Base-by-base conservation (phyloP, 2,329 filamentous ascomycete species). In the Ceratocystis colombiana region DNA sequence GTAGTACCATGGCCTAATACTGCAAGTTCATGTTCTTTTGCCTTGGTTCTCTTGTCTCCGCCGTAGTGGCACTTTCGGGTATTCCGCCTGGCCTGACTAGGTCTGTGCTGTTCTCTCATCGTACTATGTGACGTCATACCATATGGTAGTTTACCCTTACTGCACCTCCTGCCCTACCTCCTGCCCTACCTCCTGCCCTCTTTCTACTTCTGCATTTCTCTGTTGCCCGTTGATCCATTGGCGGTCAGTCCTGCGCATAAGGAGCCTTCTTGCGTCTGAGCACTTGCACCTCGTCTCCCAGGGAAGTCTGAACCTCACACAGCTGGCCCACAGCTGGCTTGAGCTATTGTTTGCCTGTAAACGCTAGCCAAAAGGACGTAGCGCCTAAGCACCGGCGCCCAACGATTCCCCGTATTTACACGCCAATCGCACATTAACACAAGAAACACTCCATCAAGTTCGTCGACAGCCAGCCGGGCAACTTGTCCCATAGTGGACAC, bases 401-500 rank as follows among this genome's bases (percentile, higher is more conserved):
- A 89, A 72, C 84, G 88, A 44, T 77, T 77, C 0, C 88, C 88
- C n/a, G 73, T 69, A 72, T 92, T 88, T 5, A 91, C 86, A 66
- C 88, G 80, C 22, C 88, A 79, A 74, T 90, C 86, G 64, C 79
- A 81, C 80, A 85, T 85, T 71, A 92, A 75, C 71, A 85, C 84
- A 77, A 89, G 90, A 69, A 90, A 76, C 17, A 88, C 79, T 48
- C 76, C 77, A n/a, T 84, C 86, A 45, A 76, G 73, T 71, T 84
- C 82, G 1, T 83, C 84, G 1, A 76, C 75, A 0, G 81, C 83
- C 53, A 0, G 81, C 83, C 53, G 78, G 76, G 62, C 79, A 80
- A 5, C 88, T 88, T 0, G 84, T 88, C 25, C 76, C 72, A 72
- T 88, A 89, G 75, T 90, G 85, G 67, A 91, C 82, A 74, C 89